Conservation (phyloP, 2,329 filamentous ascomycete genomes). For the Sclerotinia nivalis region DNA sequence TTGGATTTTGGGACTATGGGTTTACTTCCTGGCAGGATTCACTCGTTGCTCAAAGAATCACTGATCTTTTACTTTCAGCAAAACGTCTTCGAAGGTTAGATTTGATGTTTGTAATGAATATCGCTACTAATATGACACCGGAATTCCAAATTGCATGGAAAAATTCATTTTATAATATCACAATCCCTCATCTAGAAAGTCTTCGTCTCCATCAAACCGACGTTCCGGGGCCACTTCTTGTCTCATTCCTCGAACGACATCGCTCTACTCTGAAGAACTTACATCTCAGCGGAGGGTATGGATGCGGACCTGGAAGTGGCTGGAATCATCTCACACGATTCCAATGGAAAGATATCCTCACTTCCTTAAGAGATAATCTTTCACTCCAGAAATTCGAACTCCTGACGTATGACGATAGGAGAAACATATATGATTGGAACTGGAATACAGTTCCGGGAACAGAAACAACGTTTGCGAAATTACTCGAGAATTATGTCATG, state of each 20-base stretch:
- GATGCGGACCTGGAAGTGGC: slow-evolving; percentile 7
- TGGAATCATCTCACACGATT: slow-evolving; percentile 20
- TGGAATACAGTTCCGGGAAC: slow-evolving; percentile 1
- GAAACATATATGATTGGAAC: slow-evolving; percentile 22
- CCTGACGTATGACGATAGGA: slow-evolving; percentile 18
- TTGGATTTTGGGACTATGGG: slow-evolving; percentile 24
- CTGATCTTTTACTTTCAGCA: not conserved
- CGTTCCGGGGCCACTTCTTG: not conserved
- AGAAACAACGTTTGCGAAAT: slow-evolving; percentile 6
- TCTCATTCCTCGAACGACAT: slow-evolving; percentile 16
- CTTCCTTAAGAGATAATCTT: not conserved
- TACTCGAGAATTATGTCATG: slow-evolving; percentile 11
- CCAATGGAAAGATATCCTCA: slow-evolving; percentile 21
- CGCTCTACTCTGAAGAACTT: slow-evolving; percentile 5
- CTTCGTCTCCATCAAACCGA: slow-evolving; percentile 24
- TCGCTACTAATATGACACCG: slow-evolving; percentile 16
- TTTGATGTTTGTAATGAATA: slow-evolving; percentile 23
- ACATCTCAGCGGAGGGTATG: slow-evolving; percentile 17
- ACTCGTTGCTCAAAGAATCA: slow-evolving; percentile 15
- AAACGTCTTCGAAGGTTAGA: slow-evolving; percentile 10
- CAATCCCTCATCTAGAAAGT: slow-evolving; percentile 11
- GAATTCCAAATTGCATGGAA: slow-evolving; percentile 20
- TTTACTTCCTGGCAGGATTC: slow-evolving; percentile 18
- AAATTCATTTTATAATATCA: slow-evolving; percentile 10
- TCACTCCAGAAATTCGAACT: slow-evolving; percentile 14